These are phyloP conservation scores for Colletotrichum spinosum DNA, from an alignment of 2,329 filamentous ascomycete species.

Conservation along the genomic window DNA sequence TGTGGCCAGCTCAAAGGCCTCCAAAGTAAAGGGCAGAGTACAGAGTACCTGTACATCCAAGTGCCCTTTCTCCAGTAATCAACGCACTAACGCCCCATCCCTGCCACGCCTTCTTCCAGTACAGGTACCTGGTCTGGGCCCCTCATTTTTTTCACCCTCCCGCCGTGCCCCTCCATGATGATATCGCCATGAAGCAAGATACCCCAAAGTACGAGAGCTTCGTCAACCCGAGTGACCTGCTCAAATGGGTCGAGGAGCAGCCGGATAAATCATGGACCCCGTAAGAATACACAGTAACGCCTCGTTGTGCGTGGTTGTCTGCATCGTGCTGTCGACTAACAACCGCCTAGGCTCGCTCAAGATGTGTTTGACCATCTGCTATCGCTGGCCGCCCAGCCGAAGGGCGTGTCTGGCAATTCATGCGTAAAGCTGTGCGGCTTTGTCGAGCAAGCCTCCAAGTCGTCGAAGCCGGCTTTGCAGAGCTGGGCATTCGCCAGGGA, in stretches of 20 bases:
- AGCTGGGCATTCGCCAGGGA: constrained; percentile 64
- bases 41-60: too few relatives aligned
- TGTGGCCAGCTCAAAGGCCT: too few relatives aligned
- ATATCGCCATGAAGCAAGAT: constrained; percentile 35
- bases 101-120: constrained; percentile 8
- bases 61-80: too few relatives aligned
- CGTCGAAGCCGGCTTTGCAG: constrained; percentile 54
- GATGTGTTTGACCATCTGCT: constrained; percentile 62
- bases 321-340: too few relatives aligned
- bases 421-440: constrained; percentile 72
- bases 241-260: constrained; percentile 58
- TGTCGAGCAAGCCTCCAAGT: constrained; percentile 68
- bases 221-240: constrained; percentile 50
- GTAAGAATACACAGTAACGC: constrained; percentile 49
- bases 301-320: constrained; percentile 28
- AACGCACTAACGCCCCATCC: too few relatives aligned
- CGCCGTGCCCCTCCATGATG: constrained; percentile 32
- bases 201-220: constrained; percentile 39
- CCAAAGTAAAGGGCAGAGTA: too few relatives aligned
- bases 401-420: constrained; percentile 66
- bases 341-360: constrained; percentile 47
- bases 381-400: constrained; percentile 62
- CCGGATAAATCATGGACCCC: constrained; percentile 46
- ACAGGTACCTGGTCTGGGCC: constrained; percentile 23
- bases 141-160: constrained; percentile 28